Evolutionary conservation across 306 rosid species (phyloP).

Genomic region (Pterocarpus macrocarpus): DNA sequence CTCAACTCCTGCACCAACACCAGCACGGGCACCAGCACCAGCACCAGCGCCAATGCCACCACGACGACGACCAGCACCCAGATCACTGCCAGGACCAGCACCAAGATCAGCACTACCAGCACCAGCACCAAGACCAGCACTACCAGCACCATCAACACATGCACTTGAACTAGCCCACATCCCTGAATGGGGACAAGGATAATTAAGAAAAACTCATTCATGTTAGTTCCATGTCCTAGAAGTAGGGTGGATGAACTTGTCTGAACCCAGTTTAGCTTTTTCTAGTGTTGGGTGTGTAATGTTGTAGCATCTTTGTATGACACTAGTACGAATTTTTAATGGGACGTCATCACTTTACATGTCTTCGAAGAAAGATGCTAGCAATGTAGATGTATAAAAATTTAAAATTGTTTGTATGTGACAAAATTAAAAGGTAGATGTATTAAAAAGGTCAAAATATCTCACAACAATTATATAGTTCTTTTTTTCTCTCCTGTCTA

Average conservation of each 20-base stretch:
- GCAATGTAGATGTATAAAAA: no score
- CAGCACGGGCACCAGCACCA: not conserved
- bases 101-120: not conserved
- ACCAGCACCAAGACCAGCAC: not conserved
- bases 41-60: not conserved
- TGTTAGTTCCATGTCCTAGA: not conserved
- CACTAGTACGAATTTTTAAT: not conserved
- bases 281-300: not conserved
- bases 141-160: constrained; percentile 5
- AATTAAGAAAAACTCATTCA: not conserved
- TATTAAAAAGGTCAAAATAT: no score
- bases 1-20: not conserved
- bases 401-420: no score
- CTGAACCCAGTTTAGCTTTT: constrained; percentile 26
- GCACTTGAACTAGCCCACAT: not conserved
- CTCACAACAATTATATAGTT: no score
- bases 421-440: no score
- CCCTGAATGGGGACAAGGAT: constrained; percentile 29
- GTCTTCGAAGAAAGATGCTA: not conserved
- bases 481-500: no score
- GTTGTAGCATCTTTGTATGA: not conserved
- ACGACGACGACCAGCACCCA: not conserved
- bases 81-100: not conserved
- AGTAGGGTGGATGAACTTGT: not conserved
- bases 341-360: not conserved